Evolutionary conservation across 352 stramenopile genomes (phyloP).

Genomic region (Stephanocyclus meneghinianus): DNA sequence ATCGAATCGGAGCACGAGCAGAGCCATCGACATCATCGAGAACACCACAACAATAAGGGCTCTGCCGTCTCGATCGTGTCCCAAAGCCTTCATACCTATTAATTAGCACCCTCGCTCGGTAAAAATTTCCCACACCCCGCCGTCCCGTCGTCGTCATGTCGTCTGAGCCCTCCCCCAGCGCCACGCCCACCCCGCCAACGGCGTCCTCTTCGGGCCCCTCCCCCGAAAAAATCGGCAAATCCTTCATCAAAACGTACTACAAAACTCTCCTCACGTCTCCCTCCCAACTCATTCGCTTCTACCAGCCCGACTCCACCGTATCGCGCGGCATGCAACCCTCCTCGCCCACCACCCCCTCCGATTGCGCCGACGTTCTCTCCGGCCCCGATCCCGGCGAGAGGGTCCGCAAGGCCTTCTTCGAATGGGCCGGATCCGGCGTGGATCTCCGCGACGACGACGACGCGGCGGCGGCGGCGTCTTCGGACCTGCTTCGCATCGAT

Average conservation of each 20-base stretch:
- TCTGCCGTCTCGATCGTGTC: no score
- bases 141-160: constrained; percentile 16
- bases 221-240: constrained; percentile 60
- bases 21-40: no score
- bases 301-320: constrained; percentile 59
- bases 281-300: constrained; percentile 63
- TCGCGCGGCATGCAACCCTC: constrained; percentile 54
- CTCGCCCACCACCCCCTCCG: constrained; percentile 21
- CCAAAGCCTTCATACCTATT: no score
- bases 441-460: background rate
- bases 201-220: constrained; percentile 11
- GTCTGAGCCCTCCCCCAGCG: constrained; percentile 8
- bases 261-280: constrained; percentile 62
- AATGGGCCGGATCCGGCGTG: constrained; percentile 24
- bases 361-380: background rate
- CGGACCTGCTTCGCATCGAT: constrained; percentile 45
- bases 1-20: no score
- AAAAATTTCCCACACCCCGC: no score
- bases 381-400: constrained; percentile 20
- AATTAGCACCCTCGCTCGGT: background rate
- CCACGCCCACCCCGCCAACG: constrained; percentile 13
- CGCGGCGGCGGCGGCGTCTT: background rate
- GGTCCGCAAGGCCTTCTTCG: constrained; percentile 43
- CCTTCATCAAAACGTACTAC: constrained; percentile 81
- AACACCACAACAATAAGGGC: no score